Evolutionary conservation across 805 yeast species (phyloP), one percentile per base, ranked within the genome.

Genomic region (Metschnikowia lunata): DNA sequence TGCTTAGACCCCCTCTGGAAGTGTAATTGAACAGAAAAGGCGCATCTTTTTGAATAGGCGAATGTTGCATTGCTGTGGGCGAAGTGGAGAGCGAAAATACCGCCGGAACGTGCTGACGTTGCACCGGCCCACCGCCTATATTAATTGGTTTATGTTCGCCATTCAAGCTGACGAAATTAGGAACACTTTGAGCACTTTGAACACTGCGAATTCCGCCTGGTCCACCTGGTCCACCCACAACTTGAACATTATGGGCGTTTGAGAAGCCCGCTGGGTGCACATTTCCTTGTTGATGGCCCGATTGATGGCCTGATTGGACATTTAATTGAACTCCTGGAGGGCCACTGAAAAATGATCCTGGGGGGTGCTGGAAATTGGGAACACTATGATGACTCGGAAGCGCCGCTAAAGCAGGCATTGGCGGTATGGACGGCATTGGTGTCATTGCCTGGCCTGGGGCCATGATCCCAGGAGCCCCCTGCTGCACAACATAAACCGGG

Each of bases 401-500:
- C 31, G 31, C 31, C 6, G n/a, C 31, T 29, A 12, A 29, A 29
- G 31, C 31, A 12, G n/a, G 4, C 11, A 12, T 6, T 29, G 31
- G n/a, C n/a, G 31, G 31, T 28, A n/a, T n/a, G n/a, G n/a, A n/a
- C n/a, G n/a, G 4, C 11, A 12, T 6, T 29, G 31, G n/a, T 6
- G 31, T 4, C 23, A 18, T 18, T 18, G 23, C 23, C 23, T 18
- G 23, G 23, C 23, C 23, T 18, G 23, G 23, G 5, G 23, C 4
- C 23, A 18, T 5, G 23, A 18, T 18, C 5, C 23, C 23, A 18
- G 23, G 39, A 18, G 23, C 40, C 15, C 45, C 50, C 39, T 57
- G 66, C 15, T 60, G 59, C 8, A 69, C 60, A 29, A 67, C 56
- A 48, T 69, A 69, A 4, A 69, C 66, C 4, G 74, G 73, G 45